These are phyloP conservation scores for Calonectria henricotiae DNA, from an alignment of 2,329 filamentous ascomycete species.

Conservation along the genomic window DNA sequence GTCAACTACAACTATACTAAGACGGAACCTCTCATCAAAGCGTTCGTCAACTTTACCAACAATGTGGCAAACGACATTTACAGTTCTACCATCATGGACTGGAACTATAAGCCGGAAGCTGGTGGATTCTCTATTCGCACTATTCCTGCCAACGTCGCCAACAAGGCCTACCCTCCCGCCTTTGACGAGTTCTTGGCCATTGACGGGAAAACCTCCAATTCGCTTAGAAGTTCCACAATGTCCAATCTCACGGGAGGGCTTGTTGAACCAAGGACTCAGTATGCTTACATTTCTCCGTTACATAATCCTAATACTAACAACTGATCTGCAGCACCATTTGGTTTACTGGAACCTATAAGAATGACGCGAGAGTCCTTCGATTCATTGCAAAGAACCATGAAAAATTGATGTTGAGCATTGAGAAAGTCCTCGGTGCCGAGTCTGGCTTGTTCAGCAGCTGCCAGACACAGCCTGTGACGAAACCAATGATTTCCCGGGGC, in stretches of 20 bases:
- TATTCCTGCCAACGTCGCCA: background rate
- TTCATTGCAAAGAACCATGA: background rate
- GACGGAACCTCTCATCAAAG: background rate
- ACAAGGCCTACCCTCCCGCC: background rate
- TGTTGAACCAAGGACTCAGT: background rate
- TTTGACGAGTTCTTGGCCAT: background rate
- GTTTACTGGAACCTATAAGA: constrained; percentile 1
- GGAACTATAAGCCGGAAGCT: background rate
- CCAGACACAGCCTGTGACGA: constrained; percentile 1
- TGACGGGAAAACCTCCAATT: background rate
- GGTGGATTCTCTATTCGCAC: background rate
- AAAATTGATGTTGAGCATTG: background rate
- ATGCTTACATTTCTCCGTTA: background rate
- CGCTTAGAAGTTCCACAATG: constrained; percentile 7
- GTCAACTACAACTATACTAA: background rate
- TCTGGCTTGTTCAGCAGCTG: constrained; percentile 11
- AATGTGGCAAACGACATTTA: background rate
- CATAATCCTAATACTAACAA: background rate
- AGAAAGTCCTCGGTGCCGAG: background rate
- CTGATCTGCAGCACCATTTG: background rate
- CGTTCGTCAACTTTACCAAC: constrained; percentile 4
- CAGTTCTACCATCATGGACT: background rate
- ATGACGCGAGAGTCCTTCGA: background rate
- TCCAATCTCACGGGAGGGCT: background rate
- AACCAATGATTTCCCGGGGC: background rate